Evolutionary conservation across 2,329 filamentous ascomycete species (phyloP).

Genomic region (Hawksworthiomyces lignivorus): DNA sequence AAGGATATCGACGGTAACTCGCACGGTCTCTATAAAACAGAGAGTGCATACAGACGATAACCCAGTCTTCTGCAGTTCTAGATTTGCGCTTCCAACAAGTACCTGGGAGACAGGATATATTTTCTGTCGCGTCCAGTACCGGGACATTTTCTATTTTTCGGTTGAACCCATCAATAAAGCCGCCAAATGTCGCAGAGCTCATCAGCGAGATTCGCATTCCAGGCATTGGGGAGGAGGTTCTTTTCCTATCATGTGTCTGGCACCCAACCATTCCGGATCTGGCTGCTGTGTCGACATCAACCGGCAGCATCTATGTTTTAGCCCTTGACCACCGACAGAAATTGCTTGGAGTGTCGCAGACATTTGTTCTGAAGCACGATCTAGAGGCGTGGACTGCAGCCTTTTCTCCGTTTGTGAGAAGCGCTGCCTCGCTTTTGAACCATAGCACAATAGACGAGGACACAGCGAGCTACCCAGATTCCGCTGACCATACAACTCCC

Average conservation of each 20-base stretch:
- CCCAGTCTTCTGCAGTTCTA: constrained; percentile 66
- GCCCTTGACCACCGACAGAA: constrained; percentile 35
- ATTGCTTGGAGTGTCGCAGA: constrained; percentile 24
- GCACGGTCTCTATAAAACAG: too few species aligned
- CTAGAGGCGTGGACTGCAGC: constrained; percentile 70
- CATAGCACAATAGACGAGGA: not conserved
- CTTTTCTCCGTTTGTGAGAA: constrained; percentile 43
- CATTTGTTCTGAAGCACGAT: constrained; percentile 39
- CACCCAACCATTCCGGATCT: constrained; percentile 47
- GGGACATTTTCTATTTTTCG: constrained; percentile 60
- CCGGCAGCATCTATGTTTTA: constrained; percentile 54
- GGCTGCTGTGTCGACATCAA: constrained; percentile 65
- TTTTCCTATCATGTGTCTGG: constrained; percentile 71
- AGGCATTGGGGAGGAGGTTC: constrained; percentile 45
- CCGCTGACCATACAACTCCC: too few species aligned
- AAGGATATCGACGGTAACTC: too few species aligned
- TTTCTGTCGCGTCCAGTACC: constrained; percentile 73
- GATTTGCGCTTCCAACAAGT: constrained; percentile 73
- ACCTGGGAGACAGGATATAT: constrained; percentile 37
- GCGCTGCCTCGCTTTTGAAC: too few species aligned
- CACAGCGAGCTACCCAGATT: too few species aligned
- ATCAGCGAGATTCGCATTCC: constrained; percentile 38
- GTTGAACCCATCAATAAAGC: constrained; percentile 32
- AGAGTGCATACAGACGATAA: constrained; percentile 43
- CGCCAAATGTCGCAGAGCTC: constrained; percentile 27